Evolutionary conservation across 768 basidiomycete species (phyloP).

Genomic region (Pisolithus orientalis): DNA sequence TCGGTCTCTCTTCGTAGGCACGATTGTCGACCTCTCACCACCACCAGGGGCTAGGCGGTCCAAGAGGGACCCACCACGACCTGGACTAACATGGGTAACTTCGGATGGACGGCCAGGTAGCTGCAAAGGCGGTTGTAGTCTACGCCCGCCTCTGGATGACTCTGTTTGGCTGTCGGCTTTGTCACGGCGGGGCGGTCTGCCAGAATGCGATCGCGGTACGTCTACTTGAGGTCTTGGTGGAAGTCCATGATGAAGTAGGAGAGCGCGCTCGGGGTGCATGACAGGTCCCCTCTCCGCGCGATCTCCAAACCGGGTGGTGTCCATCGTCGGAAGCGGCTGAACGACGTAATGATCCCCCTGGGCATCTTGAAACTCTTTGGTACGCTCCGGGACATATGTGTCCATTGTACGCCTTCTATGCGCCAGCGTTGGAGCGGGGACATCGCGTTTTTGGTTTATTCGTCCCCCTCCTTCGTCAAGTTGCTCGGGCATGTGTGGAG

Average conservation of each 20-base stretch:
- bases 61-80: constrained; percentile 30
- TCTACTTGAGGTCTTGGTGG: constrained; percentile 22
- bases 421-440: neutral
- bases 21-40: constrained; percentile 16
- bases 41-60: constrained; percentile 31
- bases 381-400: constrained; percentile 4
- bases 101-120: constrained; percentile 8
- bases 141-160: constrained; percentile 8
- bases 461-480: constrained; percentile 1
- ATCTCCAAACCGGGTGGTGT: constrained; percentile 7
- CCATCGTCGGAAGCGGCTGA: constrained; percentile 3
- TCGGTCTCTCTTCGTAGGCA: constrained; percentile 26
- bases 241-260: constrained; percentile 24
- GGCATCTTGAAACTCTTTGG: constrained; percentile 8
- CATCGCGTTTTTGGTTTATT: constrained; percentile 2
- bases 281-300: constrained; percentile 4
- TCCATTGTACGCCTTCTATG: constrained; percentile 8
- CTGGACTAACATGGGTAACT: neutral
- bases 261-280: constrained; percentile 28
- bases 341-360: constrained; percentile 1
- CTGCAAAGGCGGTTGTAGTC: constrained; percentile 10
- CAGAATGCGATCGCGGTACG: constrained; percentile 9
- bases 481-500: neutral
- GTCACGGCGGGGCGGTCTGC: constrained; percentile 15
- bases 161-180: constrained; percentile 12